phyloP scores from a whole-genome alignment of 352 stramenopile genomes.

The Phytophthora syringae region DNA sequence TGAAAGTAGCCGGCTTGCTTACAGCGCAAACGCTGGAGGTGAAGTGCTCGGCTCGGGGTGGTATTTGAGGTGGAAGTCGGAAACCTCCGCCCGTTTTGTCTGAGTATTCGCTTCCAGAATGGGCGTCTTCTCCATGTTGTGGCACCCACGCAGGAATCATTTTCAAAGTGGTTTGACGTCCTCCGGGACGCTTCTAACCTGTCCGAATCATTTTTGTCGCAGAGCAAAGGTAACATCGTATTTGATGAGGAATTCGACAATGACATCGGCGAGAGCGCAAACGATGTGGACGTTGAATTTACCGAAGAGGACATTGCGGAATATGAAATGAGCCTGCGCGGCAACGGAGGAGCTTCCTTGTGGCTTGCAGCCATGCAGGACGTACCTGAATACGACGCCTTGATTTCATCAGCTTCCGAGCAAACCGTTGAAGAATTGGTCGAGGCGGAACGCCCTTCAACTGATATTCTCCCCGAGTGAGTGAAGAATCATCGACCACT shows the following conservation, averaged over 20 bases:
- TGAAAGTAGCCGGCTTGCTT: slow-evolving; percentile 64
- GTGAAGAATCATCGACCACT: slow-evolving; percentile 25
- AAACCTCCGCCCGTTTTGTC: slow-evolving; percentile 63
- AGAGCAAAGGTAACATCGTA: slow-evolving; percentile 43
- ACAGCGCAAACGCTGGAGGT: slow-evolving; percentile 41
- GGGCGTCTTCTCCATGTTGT: slow-evolving; percentile 71
- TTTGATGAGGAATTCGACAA: slow-evolving; percentile 69
- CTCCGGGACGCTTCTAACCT: slow-evolving; percentile 65
- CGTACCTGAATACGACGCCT: slow-evolving; percentile 34
- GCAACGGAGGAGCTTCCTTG: slow-evolving; percentile 42
- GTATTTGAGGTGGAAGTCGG: slow-evolving; percentile 71
- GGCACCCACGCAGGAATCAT: slow-evolving; percentile 57
- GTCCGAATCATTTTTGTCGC: slow-evolving; percentile 65
- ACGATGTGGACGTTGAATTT: slow-evolving; percentile 40
- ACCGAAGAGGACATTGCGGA: slow-evolving; percentile 36
- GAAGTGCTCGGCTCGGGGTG: slow-evolving; percentile 66
- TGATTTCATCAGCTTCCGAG: slow-evolving; percentile 27
- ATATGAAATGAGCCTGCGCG: slow-evolving; percentile 35
- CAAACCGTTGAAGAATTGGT: slow-evolving; percentile 19
- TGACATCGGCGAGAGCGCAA: slow-evolving; percentile 36
- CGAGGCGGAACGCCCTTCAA: neutral
- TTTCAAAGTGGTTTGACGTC: slow-evolving; percentile 61
- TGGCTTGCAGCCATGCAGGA: slow-evolving; percentile 72
- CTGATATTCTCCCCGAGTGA: slow-evolving; percentile 17
- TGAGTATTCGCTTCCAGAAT: slow-evolving; percentile 81